Base-by-base conservation (phyloP, 192 early-diverging fungal genomes). In the Entophlyctis helioformis region DNA sequence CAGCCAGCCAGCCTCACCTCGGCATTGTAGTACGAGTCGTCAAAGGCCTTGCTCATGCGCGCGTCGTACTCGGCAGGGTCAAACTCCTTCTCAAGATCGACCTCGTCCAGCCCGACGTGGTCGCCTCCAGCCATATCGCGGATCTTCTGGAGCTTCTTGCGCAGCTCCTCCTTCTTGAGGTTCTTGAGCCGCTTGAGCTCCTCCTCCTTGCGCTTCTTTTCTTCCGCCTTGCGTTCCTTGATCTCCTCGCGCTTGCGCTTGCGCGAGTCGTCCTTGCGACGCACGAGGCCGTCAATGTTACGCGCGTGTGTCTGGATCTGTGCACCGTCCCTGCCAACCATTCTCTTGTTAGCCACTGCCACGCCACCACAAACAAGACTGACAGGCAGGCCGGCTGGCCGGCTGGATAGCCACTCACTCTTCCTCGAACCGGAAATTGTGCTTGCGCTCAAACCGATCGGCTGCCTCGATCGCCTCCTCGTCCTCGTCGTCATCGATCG, bases 341-440 rank as follows among this genome's bases (percentile, higher is more conserved):
- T n/a, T n/a, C n/a, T n/a, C n/a, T n/a, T n/a, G n/a, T n/a, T n/a
- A n/a, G n/a, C n/a, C n/a, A n/a, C n/a, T n/a, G n/a, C n/a, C n/a
- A n/a, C n/a, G n/a, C n/a, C n/a, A n/a, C n/a, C n/a, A n/a, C n/a
- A n/a, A n/a, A n/a, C n/a, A n/a, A n/a, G n/a, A n/a, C n/a, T n/a
- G n/a, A n/a, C n/a, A n/a, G n/a, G n/a, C n/a, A n/a, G n/a, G n/a
- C n/a, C n/a, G n/a, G n/a, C n/a, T n/a, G 23, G 33, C 8, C 33
- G 23, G 23, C 21, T 1, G 6, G 23, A 9, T 19, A 56, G 26
- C 27, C 0, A 54, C 69, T 60, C 22, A 67, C 71, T 70, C 77
- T 60, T 97, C 91, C 66, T 93, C 89, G 46, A 83, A 95, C 37
- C 94, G 77, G 69, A 94, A 92, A 48, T 97, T 97, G 62, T 90